These are phyloP conservation scores for Lactarius akahatsu DNA, from an alignment of 768 basidiomycete species.

Conservation along the genomic window DNA sequence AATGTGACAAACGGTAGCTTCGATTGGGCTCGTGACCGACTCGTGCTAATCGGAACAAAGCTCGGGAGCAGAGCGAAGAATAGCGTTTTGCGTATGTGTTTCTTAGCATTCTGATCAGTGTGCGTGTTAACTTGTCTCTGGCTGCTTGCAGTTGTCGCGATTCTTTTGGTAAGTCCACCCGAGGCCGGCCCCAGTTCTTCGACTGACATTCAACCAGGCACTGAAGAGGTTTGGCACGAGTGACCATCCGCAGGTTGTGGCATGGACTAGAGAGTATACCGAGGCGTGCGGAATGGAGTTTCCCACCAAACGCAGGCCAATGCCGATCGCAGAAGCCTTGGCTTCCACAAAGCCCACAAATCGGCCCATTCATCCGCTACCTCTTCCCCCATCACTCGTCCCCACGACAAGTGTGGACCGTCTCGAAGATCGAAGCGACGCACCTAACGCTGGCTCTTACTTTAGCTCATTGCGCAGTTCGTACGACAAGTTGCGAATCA, in stretches of 20 bases:
- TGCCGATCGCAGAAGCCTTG: slow-evolving; percentile 11
- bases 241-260: slow-evolving; percentile 54
- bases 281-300: slow-evolving; percentile 65
- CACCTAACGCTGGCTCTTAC: slow-evolving; percentile 15
- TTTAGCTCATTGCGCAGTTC: slow-evolving; percentile 21
- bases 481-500: slow-evolving; percentile 22
- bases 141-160: slow-evolving; percentile 55
- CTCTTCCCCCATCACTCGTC: slow-evolving; percentile 1
- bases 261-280: slow-evolving; percentile 63
- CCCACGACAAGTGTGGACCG: slow-evolving; percentile 7
- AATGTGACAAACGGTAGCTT: slow-evolving; percentile 26
- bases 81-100: slow-evolving; percentile 47
- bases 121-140: slow-evolving; percentile 44
- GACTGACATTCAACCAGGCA: slow-evolving; percentile 42
- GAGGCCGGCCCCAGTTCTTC: slow-evolving; percentile 28
- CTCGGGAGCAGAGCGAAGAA: slow-evolving; percentile 44
- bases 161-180: slow-evolving; percentile 56
- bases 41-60: slow-evolving; percentile 41
- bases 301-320: slow-evolving; percentile 27
- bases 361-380: slow-evolving; percentile 14
- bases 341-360: slow-evolving; percentile 4
- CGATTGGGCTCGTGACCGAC: slow-evolving; percentile 41
- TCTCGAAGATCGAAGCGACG: slow-evolving; percentile 23
- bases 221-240: slow-evolving; percentile 63
- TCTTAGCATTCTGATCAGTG: not conserved